Evolutionary conservation across 2,329 filamentous ascomycete species (phyloP), one percentile per base, ranked within the genome.

Genomic region (Xylaria polymorpha): DNA sequence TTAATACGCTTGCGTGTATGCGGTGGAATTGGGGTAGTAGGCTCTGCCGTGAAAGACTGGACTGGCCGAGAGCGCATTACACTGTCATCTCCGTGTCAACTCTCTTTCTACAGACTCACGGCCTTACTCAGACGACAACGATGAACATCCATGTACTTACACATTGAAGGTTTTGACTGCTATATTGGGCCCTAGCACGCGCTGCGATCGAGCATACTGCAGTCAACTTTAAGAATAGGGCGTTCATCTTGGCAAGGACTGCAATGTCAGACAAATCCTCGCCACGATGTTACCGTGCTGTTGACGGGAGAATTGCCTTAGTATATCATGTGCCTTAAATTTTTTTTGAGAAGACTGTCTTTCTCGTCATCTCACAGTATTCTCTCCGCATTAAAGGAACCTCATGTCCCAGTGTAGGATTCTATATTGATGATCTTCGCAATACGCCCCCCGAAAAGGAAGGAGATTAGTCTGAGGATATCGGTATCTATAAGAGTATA

Each of bases 21-120:
- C 25, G 29, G 25, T 60, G 32, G 41, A 50, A 60, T 22, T 46
- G 18, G 44, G 58, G 22, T 39, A 50, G 14, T 50, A 50, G 58
- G 39, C 58, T 25, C 14, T 60, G 18, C 37, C n/a, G 29, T 39
- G 25, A 50, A 37, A 29, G 5, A 22, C 43, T 4, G 25, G 41
- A 37, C 25, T 46, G 18, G 9, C 44, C 9, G 43, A 50, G 22
- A 48, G 29, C 15, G 41, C 25, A 22, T 37, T 50, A 44, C 29
- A 60, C 39, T 59, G n/a, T 37, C 58, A 50, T 12, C 18, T 15
- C 15, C 32, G n/a, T 32, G 35, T 56, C 18, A 56, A 25, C 22
- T 15, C 10, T 22, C n/a, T 51, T 22, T 51, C 15, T n/a, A 37
- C 20, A 39, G 15, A 56, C 53, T 41, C 22, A 25, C 12, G 46